Evolutionary conservation across 2,329 filamentous ascomycete genomes (phyloP).

Genomic region (Botrytis hyacinthi): DNA sequence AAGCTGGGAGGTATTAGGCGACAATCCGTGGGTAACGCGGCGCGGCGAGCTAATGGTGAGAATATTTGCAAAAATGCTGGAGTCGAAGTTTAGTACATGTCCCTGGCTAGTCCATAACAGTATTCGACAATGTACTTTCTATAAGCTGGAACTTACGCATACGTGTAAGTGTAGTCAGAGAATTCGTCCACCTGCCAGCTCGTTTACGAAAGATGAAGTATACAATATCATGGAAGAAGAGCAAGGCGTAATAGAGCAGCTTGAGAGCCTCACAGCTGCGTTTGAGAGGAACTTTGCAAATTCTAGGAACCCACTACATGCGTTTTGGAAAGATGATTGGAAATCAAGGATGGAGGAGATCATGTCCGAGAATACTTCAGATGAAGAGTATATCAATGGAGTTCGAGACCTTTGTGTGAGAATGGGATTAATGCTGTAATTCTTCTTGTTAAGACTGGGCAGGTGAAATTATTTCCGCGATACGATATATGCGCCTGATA

Average conservation of each 20-base stretch:
- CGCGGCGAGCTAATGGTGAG: too few relatives aligned
- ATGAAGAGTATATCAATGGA: not conserved
- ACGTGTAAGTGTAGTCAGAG: not conserved
- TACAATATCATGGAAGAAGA: not conserved
- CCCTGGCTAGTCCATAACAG: not conserved
- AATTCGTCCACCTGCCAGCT: too few relatives aligned
- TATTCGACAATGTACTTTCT: not conserved
- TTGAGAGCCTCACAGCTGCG: not conserved
- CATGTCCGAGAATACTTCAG: not conserved
- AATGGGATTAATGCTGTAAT: not conserved
- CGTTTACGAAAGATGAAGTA: not conserved
- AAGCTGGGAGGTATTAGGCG: too few relatives aligned
- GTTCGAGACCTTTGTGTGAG: not conserved
- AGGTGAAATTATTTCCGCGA: not conserved
- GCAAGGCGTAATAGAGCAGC: not conserved
- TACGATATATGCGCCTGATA: not conserved
- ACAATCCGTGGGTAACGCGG: too few relatives aligned
- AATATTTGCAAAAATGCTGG: too few relatives aligned
- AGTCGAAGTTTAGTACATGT: too few relatives aligned
- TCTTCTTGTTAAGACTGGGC: accelerated
- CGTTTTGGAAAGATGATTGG: not conserved
- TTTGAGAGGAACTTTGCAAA: not conserved
- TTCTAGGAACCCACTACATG: not conserved
- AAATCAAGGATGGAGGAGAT: not conserved
- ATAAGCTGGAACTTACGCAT: not conserved